Percentiles rank a stretch among this genome's conserved stretches.
These are phyloP conservation scores for Chaetothyriales sp. DNA, from an alignment of 2,329 filamentous ascomycete genomes.

Conservation along the genomic window DNA sequence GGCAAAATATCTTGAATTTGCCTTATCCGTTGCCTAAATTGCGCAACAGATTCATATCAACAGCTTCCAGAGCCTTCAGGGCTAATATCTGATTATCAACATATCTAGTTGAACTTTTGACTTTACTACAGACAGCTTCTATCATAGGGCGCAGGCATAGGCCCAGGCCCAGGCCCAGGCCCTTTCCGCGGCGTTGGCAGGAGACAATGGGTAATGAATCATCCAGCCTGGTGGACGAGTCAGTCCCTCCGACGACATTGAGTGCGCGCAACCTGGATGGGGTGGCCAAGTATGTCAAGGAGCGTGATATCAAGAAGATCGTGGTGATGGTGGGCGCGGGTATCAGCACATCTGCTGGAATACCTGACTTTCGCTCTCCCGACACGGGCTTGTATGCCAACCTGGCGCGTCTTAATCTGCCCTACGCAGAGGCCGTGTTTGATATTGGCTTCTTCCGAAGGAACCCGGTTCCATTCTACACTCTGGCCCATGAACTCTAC, in stretches of 20 bases:
- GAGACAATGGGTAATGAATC: constrained; percentile 74
- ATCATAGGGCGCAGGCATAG: constrained; percentile 38
- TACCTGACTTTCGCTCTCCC: constrained; percentile 89
- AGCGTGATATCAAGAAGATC: constrained; percentile 51
- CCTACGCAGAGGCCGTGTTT: constrained; percentile 84
- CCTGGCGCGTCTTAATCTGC: constrained; percentile 68
- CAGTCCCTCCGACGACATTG: constrained; percentile 49
- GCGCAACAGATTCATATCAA: too few relatives aligned
- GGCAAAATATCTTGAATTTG: too few relatives aligned
- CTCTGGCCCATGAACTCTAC: constrained; percentile 79
- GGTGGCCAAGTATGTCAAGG: constrained; percentile 65
- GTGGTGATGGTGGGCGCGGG: constrained; percentile 82
- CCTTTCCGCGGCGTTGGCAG: constrained; percentile 17
- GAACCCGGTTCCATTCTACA: constrained; percentile 81
- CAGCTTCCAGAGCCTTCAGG: too few relatives aligned
- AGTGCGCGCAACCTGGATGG: constrained; percentile 53
- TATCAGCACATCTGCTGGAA: constrained; percentile 47
- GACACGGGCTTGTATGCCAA: constrained; percentile 90
- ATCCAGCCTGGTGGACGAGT: constrained; percentile 51
- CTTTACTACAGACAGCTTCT: neutral
- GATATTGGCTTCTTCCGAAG: constrained; percentile 77
- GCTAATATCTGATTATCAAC: neutral
- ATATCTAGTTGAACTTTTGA: neutral
- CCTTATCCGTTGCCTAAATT: too few relatives aligned
- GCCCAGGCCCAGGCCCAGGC: constrained; percentile 28